These are phyloP conservation scores for Orychophragmus violaceus DNA, from an alignment of 345 rosid genomes.

Conservation along the genomic window DNA sequence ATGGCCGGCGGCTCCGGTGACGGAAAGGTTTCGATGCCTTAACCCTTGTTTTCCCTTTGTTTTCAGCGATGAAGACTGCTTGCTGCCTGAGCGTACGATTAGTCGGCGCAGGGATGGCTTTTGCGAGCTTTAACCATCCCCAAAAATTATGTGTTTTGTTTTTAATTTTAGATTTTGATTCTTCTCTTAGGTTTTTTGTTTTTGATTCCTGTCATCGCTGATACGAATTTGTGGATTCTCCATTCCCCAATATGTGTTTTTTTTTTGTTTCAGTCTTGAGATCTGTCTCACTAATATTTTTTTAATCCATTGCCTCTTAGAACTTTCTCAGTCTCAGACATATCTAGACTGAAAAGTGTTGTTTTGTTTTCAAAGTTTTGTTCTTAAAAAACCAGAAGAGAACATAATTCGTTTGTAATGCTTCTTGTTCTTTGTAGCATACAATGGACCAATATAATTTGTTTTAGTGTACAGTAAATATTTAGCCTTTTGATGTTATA, in stretches of 20 bases:
- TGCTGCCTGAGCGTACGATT: slow-evolving; percentile 52
- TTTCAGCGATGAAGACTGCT: slow-evolving; percentile 76
- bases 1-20: slow-evolving; percentile 48
- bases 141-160: not conserved
- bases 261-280: not conserved
- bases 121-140: slow-evolving; percentile 49
- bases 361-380: not conserved
- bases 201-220: not conserved
- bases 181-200: not conserved
- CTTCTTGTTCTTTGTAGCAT: not conserved
- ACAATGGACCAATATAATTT: not conserved
- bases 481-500: not conserved
- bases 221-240: not conserved
- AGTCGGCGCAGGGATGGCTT: slow-evolving; percentile 54
- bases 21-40: slow-evolving; percentile 9
- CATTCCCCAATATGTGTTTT: not conserved
- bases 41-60: slow-evolving; percentile 1
- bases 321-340: not conserved
- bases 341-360: not conserved
- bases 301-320: not conserved
- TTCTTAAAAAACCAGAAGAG: not conserved
- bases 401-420: not conserved
- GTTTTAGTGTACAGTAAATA: not conserved
- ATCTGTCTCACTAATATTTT: not conserved
- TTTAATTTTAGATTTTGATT: not conserved